Conservation (phyloP, 2,329 filamentous ascomycete species). For the Tolypocladium pustulatum region DNA sequence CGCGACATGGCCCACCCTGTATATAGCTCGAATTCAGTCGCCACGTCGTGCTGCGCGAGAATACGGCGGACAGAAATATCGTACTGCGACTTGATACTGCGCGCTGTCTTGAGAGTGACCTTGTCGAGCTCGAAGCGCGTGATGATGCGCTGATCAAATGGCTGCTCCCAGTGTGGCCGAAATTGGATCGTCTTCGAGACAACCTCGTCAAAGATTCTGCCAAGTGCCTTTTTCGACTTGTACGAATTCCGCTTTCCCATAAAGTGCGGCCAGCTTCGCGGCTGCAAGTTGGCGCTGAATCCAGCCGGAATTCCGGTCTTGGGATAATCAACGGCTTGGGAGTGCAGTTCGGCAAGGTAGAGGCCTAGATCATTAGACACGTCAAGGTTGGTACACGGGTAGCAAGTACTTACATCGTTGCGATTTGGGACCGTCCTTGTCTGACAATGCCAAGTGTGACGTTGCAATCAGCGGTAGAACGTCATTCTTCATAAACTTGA, state of each 20-base stretch:
- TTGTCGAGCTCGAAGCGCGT: constrained; percentile 46
- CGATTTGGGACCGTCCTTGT: constrained; percentile 57
- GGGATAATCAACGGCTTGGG: constrained; percentile 84
- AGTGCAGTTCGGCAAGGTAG: constrained; percentile 70
- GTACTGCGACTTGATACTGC: constrained; percentile 63
- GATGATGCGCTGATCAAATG: constrained; percentile 70
- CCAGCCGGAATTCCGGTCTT: constrained; percentile 76
- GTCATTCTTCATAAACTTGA: constrained; percentile 88
- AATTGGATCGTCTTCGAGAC: constrained; percentile 48
- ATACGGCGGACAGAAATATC: constrained; percentile 67
- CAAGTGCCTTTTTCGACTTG: constrained; percentile 60
- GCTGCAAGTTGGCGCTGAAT: constrained; percentile 51
- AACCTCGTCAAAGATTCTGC: constrained; percentile 73
- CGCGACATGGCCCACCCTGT: constrained; percentile 73
- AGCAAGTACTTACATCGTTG: constrained; percentile 45
- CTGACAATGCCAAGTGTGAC: constrained; percentile 70
- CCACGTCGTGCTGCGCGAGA: constrained; percentile 75
- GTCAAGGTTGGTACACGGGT: background rate
- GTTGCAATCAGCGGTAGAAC: constrained; percentile 68
- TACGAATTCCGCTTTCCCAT: constrained; percentile 66
- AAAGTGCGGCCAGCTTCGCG: constrained; percentile 69
- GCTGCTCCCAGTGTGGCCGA: constrained; percentile 55
- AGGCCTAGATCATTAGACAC: constrained; percentile 34
- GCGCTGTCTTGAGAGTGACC: constrained; percentile 45
- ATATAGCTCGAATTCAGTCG: constrained; percentile 87